These are phyloP conservation scores for Alternaria alternata DNA, from an alignment of 2,329 filamentous ascomycete species.

Conservation along the genomic window DNA sequence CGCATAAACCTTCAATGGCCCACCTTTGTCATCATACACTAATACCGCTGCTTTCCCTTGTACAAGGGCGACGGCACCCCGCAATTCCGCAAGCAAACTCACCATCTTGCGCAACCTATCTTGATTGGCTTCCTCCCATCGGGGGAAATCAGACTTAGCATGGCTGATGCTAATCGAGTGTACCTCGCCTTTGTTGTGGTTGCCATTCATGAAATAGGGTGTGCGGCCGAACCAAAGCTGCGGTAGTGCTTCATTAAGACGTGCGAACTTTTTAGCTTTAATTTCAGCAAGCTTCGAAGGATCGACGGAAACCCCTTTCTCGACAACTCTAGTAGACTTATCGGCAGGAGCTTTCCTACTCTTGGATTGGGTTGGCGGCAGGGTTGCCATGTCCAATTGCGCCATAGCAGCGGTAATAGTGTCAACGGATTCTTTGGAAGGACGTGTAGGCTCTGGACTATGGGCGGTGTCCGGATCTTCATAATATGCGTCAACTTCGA, in stretches of 20 bases:
- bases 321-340: conserved; percentile 1
- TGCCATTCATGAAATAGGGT: conserved; percentile 26
- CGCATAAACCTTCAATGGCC: conserved; percentile 15
- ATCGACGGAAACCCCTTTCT: conserved; percentile 9
- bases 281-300: conserved; percentile 26
- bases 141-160: conserved; percentile 9
- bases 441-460: conserved; percentile 3
- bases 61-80: conserved; percentile 1
- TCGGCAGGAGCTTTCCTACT: not conserved
- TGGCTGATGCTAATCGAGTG: conserved; percentile 12
- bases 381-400: conserved; percentile 3
- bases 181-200: conserved; percentile 21
- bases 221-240: conserved; percentile 37
- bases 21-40: conserved; percentile 21
- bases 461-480: conserved; percentile 5
- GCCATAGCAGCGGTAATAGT: conserved; percentile 8
- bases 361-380: not conserved
- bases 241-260: conserved; percentile 14
- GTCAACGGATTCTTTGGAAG: conserved; percentile 9
- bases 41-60: conserved; percentile 18
- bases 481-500: conserved; percentile 34
- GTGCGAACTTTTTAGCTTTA: conserved; percentile 19
- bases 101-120: conserved; percentile 27
- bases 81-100: conserved; percentile 23
- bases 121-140: conserved; percentile 29